phyloP scores from a whole-genome alignment of 169 alveolate genomes.

The Condylostoma magnum region DNA sequence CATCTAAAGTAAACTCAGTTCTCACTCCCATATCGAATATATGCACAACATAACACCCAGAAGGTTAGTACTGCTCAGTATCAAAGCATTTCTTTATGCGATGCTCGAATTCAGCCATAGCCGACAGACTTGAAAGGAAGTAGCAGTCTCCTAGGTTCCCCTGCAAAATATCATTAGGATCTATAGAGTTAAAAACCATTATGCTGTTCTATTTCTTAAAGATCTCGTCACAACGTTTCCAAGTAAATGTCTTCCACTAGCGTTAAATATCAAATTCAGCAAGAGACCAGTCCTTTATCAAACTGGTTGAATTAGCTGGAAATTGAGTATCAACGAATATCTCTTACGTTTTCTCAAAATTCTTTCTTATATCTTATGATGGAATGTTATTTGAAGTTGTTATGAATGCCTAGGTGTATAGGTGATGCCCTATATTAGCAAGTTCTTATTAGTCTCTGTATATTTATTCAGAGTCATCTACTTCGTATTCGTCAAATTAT shows the following conservation, averaged over 20 bases:
- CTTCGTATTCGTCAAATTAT: background rate
- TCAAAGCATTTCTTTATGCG: constrained; percentile 45
- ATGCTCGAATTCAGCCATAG: constrained; percentile 66
- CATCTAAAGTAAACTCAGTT: constrained; percentile 54
- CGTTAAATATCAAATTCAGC: background rate
- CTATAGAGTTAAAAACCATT: constrained; percentile 25
- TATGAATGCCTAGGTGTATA: background rate
- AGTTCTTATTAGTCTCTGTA: too few species aligned
- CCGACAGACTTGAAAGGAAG: constrained; percentile 63
- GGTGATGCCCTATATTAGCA: background rate
- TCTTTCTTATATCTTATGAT: background rate
- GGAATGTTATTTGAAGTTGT: constrained; percentile 21
- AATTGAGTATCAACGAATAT: constrained; percentile 12
- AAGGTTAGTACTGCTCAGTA: constrained; percentile 26
- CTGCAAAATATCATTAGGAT: constrained; percentile 55
- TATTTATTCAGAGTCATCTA: too few species aligned
- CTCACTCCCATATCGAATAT: constrained; percentile 52
- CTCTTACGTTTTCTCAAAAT: background rate
- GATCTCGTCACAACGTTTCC: constrained; percentile 20
- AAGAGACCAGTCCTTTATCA: background rate
- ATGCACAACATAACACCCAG: constrained; percentile 52
- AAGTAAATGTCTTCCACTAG: constrained; percentile 8
- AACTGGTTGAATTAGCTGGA: constrained; percentile 15
- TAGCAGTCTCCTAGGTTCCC: constrained; percentile 82
- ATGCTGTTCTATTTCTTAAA: background rate